Base-by-base conservation (phyloP, 2,329 filamentous ascomycete species). In the Neopestalotiopsis clavispora region DNA sequence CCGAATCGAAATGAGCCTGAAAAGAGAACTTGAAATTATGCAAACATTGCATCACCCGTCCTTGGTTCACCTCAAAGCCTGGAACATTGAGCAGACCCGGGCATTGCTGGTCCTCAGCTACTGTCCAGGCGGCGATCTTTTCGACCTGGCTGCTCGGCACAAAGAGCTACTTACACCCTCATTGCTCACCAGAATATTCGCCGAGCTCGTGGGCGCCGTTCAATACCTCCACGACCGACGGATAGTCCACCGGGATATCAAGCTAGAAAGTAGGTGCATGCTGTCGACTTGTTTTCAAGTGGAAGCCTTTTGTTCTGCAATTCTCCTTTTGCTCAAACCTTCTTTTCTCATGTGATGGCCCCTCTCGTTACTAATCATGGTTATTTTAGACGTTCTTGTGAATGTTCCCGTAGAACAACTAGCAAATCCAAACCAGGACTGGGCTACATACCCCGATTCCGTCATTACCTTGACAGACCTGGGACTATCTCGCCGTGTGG, bases 161-260 rank as follows among this genome's bases (percentile, higher is more conserved):
- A 88, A 89, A 67, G 86, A 91, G 17, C 80, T 92, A 1, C 84
- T 98, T 62, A 90, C 87, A 4, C 88, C 93, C 0, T 77, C 84
- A 1, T 82, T 98, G 60, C 86, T 98, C 63, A 89, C 94, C 72
- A 89, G 96, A 65, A 94, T 98, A 68, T 98, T 98, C 80, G 87
- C 95, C 14, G 96, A 99, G 79, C 81, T 98, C 71, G 91, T 98
- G 30, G 91, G 89, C 70, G 96, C 95, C 0, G 91, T 97, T 45
- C 88, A 87, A 69, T 98, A 98, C 82, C 84, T 99, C 63, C 96
- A 99, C 80, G 85, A 89, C 67, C 86, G 93, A 75, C 91, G 89
- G 73, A 97, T 99, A 77, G 95, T 98, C 67, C 96, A 99, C 79
- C 90, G 96, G 70, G 96, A 99, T 80, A 97, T 99, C 81, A 99